Evolutionary conservation across 2,329 filamentous ascomycete genomes (phyloP).

Genomic region (Colletotrichum chlorophyti): DNA sequence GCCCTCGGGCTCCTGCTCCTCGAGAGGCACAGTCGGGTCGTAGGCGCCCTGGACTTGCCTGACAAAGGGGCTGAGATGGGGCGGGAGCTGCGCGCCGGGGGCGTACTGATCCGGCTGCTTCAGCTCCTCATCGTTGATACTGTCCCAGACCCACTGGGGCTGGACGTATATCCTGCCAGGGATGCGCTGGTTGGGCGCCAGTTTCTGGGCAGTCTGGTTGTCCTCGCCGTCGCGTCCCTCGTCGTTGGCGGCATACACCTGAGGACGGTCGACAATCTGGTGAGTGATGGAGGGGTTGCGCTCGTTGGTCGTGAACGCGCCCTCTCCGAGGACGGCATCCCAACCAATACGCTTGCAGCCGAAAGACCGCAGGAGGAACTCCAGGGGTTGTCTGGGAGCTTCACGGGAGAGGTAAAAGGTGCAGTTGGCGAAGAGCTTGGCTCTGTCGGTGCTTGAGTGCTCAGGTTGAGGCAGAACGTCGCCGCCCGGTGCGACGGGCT

Average conservation of each 20-base stretch:
- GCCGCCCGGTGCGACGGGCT: conserved; percentile 81
- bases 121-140: conserved; percentile 88
- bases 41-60: conserved; percentile 87
- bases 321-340: conserved; percentile 89
- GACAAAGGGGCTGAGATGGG: conserved; percentile 95
- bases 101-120: conserved; percentile 87
- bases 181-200: conserved; percentile 72
- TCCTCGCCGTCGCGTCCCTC: conserved; percentile 53
- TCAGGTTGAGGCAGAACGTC: conserved; percentile 85
- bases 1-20: conserved; percentile 85
- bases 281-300: conserved; percentile 90
- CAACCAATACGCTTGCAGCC: conserved; percentile 96
- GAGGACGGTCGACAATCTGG: conserved; percentile 91
- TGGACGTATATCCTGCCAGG: conserved; percentile 94
- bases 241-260: conserved; percentile 62
- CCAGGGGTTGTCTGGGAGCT: conserved; percentile 86
- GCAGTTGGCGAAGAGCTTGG: conserved; percentile 83
- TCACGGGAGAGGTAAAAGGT: conserved; percentile 95
- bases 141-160: conserved; percentile 99
- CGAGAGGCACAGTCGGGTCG: conserved; percentile 85
- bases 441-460: conserved; percentile 69
- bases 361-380: conserved; percentile 92
- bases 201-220: conserved; percentile 67
- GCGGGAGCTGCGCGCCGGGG: conserved; percentile 87
- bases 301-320: conserved; percentile 91